A percentile compares a stretch with the other conserved stretches of the same genome.
phyloP scores from a whole-genome alignment of 805 yeast genomes.

The Cyberlindnera nakhonratchasimensis region DNA sequence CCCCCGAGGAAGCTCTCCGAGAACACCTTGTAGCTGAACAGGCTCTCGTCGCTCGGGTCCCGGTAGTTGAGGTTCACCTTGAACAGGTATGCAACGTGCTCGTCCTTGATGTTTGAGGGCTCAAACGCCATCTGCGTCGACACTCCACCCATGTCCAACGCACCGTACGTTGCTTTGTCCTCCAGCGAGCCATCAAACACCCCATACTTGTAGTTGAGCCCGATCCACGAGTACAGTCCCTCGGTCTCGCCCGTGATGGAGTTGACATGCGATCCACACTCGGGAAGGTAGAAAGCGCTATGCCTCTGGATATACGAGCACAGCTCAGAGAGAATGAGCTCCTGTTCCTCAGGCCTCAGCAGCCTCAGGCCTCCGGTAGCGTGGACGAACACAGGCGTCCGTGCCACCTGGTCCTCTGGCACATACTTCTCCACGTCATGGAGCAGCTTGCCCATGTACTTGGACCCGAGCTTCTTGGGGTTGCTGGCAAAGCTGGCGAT shows the following conservation, averaged over 20 bases:
- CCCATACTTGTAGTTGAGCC: slow-evolving; percentile 53
- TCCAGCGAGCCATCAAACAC: slow-evolving; percentile 34
- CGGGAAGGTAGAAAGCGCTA: slow-evolving; percentile 55
- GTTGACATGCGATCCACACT: slow-evolving; percentile 56
- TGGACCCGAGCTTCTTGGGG: slow-evolving; percentile 49
- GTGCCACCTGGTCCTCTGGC: slow-evolving; percentile 53
- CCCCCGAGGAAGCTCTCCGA: slow-evolving; percentile 63
- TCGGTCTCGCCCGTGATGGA: slow-evolving; percentile 63
- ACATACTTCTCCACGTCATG: slow-evolving; percentile 46
- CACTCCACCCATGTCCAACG: slow-evolving; percentile 99
- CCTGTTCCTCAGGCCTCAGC: slow-evolving; percentile 49
- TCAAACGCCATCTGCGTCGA: slow-evolving; percentile 74
- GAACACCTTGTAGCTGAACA: slow-evolving; percentile 41
- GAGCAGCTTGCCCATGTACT: slow-evolving; percentile 49
- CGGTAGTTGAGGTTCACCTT: slow-evolving; percentile 40
- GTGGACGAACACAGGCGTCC: slow-evolving; percentile 68
- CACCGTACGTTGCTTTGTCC: slow-evolving; percentile 52
- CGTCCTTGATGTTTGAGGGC: slow-evolving; percentile 38
- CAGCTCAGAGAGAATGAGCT: slow-evolving; percentile 41
- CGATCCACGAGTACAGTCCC: slow-evolving; percentile 66
- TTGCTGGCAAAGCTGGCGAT: slow-evolving; percentile 46
- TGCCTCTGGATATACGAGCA: slow-evolving; percentile 47
- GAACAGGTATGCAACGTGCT: slow-evolving; percentile 43
- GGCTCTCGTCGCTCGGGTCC: slow-evolving; percentile 24
- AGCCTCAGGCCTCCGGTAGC: slow-evolving; percentile 70